Percentiles rank a stretch among this genome's conserved stretches.
Conservation (phyloP, 2,329 filamentous ascomycete species). For the Basipetospora chlamydospora region DNA sequence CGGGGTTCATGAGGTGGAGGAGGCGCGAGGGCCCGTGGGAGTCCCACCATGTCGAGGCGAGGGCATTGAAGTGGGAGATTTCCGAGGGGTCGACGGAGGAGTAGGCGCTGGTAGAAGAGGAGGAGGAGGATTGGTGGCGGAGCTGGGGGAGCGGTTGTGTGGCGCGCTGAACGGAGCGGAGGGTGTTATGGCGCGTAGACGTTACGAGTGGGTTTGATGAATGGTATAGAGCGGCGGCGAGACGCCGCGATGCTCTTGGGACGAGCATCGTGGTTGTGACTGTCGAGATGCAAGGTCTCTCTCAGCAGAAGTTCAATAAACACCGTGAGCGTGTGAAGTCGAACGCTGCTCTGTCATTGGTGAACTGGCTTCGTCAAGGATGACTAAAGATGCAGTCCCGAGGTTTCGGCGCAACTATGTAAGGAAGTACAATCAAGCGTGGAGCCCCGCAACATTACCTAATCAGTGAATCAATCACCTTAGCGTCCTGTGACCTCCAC, state of each 20-base stretch:
- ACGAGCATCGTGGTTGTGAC: slow-evolving; percentile 1
- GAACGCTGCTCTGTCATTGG: too few relatives aligned
- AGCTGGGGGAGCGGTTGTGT: background rate
- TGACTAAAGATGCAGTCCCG: too few relatives aligned
- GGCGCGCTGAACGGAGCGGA: background rate
- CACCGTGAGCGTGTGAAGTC: too few relatives aligned
- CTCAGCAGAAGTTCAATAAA: background rate
- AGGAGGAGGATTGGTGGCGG: slow-evolving; percentile 11
- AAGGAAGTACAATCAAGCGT: too few relatives aligned
- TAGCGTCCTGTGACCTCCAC: too few relatives aligned
- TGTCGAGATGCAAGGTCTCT: background rate
- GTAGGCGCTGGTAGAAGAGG: slow-evolving; percentile 19
- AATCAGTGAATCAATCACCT: too few relatives aligned
- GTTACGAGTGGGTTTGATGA: background rate
- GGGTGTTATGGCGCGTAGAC: too few relatives aligned
- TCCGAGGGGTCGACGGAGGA: slow-evolving; percentile 78
- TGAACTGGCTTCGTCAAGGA: too few relatives aligned
- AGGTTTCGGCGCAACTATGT: too few relatives aligned
- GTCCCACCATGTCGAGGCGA: slow-evolving; percentile 96
- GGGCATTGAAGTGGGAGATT: slow-evolving; percentile 84
- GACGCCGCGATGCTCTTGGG: slow-evolving; percentile 1
- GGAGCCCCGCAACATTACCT: too few relatives aligned
- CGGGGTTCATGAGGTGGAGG: slow-evolving; percentile 94
- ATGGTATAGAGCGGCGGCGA: slow-evolving; percentile 1
- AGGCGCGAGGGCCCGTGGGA: slow-evolving; percentile 82